Conservation (phyloP, 2,329 filamentous ascomycete species). For the Arthrobotrys megalospora region DNA sequence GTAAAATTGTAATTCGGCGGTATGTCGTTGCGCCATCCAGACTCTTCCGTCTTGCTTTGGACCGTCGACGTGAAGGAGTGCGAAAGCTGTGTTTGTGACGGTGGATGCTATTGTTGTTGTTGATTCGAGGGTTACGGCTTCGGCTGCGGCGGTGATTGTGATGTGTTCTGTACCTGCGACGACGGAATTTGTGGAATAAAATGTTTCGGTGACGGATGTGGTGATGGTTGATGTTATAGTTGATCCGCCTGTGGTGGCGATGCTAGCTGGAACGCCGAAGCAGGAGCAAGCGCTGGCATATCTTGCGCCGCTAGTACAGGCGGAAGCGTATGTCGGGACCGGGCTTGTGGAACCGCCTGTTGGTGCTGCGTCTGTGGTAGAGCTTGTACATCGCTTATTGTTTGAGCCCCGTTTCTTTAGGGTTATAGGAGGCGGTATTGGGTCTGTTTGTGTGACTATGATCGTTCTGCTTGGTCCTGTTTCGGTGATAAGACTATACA, state of each 20-base stretch:
- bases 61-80: not conserved
- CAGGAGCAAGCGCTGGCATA: conserved; percentile 35
- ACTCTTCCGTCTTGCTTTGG: not conserved
- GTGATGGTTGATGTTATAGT: conserved; percentile 2
- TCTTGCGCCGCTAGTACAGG: conserved; percentile 15
- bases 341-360: conserved; percentile 24
- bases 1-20: not conserved
- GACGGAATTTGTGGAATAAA: conserved; percentile 12
- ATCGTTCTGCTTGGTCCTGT: not conserved
- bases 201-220: not conserved
- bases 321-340: not conserved
- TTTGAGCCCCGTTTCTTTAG: not conserved
- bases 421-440: not conserved
- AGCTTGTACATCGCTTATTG: not conserved
- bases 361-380: no score
- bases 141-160: not conserved
- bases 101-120: not conserved
- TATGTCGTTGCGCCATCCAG: not conserved
- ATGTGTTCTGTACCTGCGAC: not conserved
- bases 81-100: not conserved
- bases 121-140: not conserved
- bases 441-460: not conserved
- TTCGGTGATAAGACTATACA: not conserved
- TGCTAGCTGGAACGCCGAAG: conserved; percentile 23
- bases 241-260: not conserved